Conservation (phyloP, 2,329 filamentous ascomycete genomes). For the Colletotrichum truncatum region DNA sequence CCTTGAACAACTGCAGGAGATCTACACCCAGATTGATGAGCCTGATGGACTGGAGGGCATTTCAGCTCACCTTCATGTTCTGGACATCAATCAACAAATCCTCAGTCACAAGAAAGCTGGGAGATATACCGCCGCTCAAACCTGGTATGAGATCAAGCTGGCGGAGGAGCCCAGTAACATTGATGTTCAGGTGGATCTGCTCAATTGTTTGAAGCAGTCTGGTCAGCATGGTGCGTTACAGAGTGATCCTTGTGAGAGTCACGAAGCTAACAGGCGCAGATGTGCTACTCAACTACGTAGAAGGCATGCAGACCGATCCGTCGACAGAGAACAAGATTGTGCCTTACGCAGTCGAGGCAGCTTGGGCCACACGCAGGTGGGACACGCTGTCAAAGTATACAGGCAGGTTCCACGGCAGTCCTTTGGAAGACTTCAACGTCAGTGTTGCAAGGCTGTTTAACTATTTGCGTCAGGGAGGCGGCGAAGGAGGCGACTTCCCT, state of each 20-base stretch:
- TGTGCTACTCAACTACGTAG: slow-evolving; percentile 85
- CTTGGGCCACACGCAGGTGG: slow-evolving; percentile 91
- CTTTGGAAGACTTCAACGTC: slow-evolving; percentile 79
- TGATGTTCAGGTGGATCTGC: slow-evolving; percentile 82
- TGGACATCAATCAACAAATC: slow-evolving; percentile 95
- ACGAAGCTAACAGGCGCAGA: slow-evolving; percentile 59
- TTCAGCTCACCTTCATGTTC: slow-evolving; percentile 82
- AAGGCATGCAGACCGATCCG: slow-evolving; percentile 71
- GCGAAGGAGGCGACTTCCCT: slow-evolving; percentile 60
- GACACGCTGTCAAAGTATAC: slow-evolving; percentile 76
- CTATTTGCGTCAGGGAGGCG: slow-evolving; percentile 66
- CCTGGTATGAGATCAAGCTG: slow-evolving; percentile 95
- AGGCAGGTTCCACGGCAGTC: slow-evolving; percentile 59
- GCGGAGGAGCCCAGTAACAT: slow-evolving; percentile 80
- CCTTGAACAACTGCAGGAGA: slow-evolving; percentile 84
- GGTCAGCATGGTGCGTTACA: slow-evolving; percentile 81
- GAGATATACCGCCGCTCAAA: slow-evolving; percentile 92
- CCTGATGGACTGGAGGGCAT: slow-evolving; percentile 97
- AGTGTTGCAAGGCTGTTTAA: slow-evolving; percentile 70
- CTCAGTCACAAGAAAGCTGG: slow-evolving; percentile 93
- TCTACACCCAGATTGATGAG: slow-evolving; percentile 97
- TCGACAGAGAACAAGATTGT: slow-evolving; percentile 71
- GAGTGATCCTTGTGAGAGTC: background rate
- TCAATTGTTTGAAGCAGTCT: slow-evolving; percentile 93
- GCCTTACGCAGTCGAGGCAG: slow-evolving; percentile 88